Percentiles rank a stretch among this genome's conserved stretches.
Evolutionary conservation across 2,329 filamentous ascomycete genomes (phyloP).

Genomic region (Penicillium brasilianum): DNA sequence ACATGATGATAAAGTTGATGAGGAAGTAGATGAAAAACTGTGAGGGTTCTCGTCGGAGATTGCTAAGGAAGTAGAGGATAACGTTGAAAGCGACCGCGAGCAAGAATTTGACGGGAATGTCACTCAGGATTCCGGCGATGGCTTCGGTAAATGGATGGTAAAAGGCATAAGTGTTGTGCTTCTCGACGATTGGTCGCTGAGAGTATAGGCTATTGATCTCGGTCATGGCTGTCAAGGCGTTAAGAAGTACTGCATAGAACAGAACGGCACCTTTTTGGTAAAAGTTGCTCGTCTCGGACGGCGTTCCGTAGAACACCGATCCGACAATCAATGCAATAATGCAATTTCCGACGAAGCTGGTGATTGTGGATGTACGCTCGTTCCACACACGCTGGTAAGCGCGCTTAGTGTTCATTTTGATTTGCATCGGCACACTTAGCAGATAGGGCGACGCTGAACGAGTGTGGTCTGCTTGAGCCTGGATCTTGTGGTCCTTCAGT

Average conservation of each 20-base stretch:
- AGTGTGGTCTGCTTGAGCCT: conserved; percentile 46
- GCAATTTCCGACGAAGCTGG: conserved; percentile 67
- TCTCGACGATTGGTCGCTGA: conserved; percentile 35
- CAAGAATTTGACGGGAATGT: conserved; percentile 74
- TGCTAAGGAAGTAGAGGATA: conserved; percentile 83
- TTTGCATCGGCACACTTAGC: conserved; percentile 73
- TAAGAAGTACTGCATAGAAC: conserved; percentile 86
- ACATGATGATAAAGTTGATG: conserved; percentile 71
- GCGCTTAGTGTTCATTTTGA: conserved; percentile 77
- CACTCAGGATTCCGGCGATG: conserved; percentile 27
- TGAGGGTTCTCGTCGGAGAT: conserved; percentile 72
- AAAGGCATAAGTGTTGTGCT: conserved; percentile 38
- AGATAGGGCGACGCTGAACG: conserved; percentile 78
- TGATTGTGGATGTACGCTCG: conserved; percentile 73
- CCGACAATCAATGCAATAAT: conserved; percentile 76
- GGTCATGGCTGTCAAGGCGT: conserved; percentile 67
- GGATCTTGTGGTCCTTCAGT: conserved; percentile 42
- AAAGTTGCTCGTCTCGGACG: conserved; percentile 68
- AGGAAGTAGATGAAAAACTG: conserved; percentile 87
- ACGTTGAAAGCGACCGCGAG: conserved; percentile 78
- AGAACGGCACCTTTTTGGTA: conserved; percentile 76
- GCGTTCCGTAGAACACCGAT: conserved; percentile 78
- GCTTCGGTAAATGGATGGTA: conserved; percentile 34
- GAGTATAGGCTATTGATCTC: conserved; percentile 49
- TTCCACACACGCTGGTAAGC: conserved; percentile 76